phyloP scores from a whole-genome alignment of 176 grass and related monocot genomes.

The Tillandsia leiboldiana region DNA sequence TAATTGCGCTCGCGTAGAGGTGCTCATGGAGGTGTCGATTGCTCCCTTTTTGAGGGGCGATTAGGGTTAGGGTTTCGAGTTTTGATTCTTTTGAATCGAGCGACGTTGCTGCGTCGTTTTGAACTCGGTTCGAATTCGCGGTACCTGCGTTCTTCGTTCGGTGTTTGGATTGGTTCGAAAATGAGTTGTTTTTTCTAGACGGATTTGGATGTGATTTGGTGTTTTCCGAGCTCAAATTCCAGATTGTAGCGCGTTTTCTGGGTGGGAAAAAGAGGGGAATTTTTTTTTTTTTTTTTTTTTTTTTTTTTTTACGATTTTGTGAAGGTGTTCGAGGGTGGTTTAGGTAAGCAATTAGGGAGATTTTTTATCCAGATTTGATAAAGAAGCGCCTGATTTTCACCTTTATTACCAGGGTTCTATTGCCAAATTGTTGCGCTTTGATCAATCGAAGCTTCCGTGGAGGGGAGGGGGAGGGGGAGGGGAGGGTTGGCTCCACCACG shows the following conservation, averaged over 20 bases:
- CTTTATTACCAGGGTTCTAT: neutral
- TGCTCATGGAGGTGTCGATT: conserved; percentile 18
- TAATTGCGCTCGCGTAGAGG: neutral
- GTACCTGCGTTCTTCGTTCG: neutral
- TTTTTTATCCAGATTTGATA: neutral
- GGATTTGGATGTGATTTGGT: neutral
- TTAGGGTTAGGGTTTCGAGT: conserved; percentile 3
- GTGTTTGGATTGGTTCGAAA: conserved; percentile 15
- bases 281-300: no score
- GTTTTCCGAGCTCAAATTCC: neutral
- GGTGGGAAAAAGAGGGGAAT: neutral
- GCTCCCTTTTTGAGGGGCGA: neutral
- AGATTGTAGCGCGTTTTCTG: neutral
- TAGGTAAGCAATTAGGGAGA: neutral
- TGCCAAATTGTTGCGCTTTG: neutral
- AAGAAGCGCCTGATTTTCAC: neutral
- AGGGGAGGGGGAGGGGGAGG: no score
- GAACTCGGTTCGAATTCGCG: neutral
- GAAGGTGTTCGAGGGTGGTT: neutral
- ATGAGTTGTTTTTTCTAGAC: neutral
- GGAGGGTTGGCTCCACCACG: no score
- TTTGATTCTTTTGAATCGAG: neutral
- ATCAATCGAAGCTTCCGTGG: neutral
- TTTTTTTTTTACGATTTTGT: no score
- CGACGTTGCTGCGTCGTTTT: neutral